Conservation (phyloP, 805 yeast genomes). For the Monosporozyma aerobia region DNA sequence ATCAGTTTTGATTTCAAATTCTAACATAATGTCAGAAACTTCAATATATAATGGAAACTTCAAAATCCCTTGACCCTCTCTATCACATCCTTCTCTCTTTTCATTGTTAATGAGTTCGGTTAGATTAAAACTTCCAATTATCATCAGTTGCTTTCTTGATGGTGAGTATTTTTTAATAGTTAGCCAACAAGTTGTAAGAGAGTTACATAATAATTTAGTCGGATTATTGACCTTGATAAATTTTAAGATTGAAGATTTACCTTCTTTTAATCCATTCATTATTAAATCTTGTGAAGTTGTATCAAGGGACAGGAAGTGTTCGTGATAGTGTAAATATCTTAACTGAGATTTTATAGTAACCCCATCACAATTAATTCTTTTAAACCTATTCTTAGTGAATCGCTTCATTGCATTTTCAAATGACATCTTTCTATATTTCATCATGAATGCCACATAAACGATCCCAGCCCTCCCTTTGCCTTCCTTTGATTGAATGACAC, state of each 20-base stretch:
- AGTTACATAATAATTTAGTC: slow-evolving; percentile 4
- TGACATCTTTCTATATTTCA: slow-evolving; percentile 36
- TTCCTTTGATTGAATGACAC: slow-evolving; percentile 75
- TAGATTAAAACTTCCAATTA: neutral
- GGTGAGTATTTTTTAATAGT: slow-evolving; percentile 16
- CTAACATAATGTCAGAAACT: slow-evolving; percentile 17
- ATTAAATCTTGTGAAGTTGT: slow-evolving; percentile 6
- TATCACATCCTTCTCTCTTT: neutral
- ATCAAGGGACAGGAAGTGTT: slow-evolving; percentile 15
- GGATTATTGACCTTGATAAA: slow-evolving; percentile 15
- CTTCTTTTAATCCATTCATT: slow-evolving; percentile 6
- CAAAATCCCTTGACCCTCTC: neutral
- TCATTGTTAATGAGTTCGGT: neutral
- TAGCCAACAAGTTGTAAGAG: slow-evolving; percentile 7
- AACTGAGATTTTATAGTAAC: slow-evolving; percentile 64
- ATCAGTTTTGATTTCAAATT: slow-evolving; percentile 9
- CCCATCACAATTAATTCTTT: slow-evolving; percentile 48
- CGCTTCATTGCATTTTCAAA: slow-evolving; percentile 39
- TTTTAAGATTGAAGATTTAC: slow-evolving; percentile 9
- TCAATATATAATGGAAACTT: neutral
- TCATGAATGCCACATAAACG: slow-evolving; percentile 58
- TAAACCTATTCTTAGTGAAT: slow-evolving; percentile 54
- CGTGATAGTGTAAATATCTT: slow-evolving; percentile 56
- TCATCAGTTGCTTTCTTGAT: neutral
- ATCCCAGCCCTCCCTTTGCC: slow-evolving; percentile 92